Percentiles rank a stretch among this genome's conserved stretches.
Evolutionary conservation across 768 basidiomycete genomes (phyloP).

Genomic region (Calocybe cyanea): DNA sequence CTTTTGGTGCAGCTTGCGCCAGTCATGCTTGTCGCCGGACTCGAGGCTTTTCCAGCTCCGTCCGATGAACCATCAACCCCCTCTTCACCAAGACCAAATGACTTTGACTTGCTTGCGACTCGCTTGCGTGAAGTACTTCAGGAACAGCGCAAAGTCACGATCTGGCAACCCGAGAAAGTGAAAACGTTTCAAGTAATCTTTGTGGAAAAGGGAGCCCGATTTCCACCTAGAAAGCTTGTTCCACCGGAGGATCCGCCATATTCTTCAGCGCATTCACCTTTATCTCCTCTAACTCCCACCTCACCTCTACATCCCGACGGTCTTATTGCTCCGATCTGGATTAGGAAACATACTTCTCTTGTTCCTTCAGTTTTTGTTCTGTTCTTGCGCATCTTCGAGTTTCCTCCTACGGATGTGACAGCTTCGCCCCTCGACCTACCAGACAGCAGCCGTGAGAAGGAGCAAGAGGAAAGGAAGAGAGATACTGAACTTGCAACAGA

Average conservation of each 20-base stretch:
- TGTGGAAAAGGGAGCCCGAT: constrained; percentile 79
- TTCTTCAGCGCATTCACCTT: constrained; percentile 71
- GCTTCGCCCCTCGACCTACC: constrained; percentile 53
- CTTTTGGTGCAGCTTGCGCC: constrained; percentile 86
- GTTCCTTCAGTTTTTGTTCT: constrained; percentile 92
- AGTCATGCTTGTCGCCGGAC: constrained; percentile 92
- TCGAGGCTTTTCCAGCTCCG: constrained; percentile 40
- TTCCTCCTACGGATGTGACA: constrained; percentile 33
- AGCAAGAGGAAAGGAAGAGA: constrained; percentile 62
- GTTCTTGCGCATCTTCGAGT: constrained; percentile 82
- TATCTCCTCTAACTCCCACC: constrained; percentile 86
- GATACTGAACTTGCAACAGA: constrained; percentile 80
- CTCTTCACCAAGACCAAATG: constrained; percentile 34
- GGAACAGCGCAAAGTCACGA: constrained; percentile 55
- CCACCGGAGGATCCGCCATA: constrained; percentile 56
- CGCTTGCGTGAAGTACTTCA: constrained; percentile 70
- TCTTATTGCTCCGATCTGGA: constrained; percentile 96
- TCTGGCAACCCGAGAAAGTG: constrained; percentile 71
- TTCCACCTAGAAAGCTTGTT: constrained; percentile 82
- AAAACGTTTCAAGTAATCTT: constrained; percentile 80
- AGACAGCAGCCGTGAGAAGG: constrained; percentile 51
- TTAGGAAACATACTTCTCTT: constrained; percentile 90
- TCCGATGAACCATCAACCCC: constrained; percentile 19
- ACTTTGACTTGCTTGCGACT: constrained; percentile 56
- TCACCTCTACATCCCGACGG: constrained; percentile 95